These are phyloP conservation scores for Chrysopogon serrulatus DNA, from an alignment of 176 grass and related monocot genomes.

Conservation along the genomic window DNA sequence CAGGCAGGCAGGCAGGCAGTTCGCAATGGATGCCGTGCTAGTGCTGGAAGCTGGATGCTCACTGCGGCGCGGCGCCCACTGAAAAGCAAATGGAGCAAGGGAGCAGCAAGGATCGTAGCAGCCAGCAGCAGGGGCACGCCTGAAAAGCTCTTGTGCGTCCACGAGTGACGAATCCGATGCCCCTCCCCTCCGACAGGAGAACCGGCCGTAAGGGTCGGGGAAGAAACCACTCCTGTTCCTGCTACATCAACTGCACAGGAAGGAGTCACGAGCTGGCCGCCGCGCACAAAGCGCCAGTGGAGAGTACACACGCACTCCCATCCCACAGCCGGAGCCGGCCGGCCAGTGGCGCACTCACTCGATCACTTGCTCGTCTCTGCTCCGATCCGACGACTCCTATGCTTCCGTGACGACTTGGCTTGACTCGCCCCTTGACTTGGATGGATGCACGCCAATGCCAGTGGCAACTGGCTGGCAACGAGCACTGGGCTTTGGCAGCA, in stretches of 20 bases:
- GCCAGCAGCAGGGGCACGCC: too few relatives aligned
- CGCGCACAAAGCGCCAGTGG: neutral
- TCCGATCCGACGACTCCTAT: neutral
- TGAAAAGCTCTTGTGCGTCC: neutral
- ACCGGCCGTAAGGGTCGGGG: too few relatives aligned
- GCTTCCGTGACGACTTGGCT: neutral
- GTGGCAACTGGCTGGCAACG: neutral
- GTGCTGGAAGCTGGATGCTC: too few relatives aligned
- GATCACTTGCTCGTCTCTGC: too few relatives aligned
- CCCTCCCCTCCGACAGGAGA: neutral
- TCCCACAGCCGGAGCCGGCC: too few relatives aligned
- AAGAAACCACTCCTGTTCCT: neutral
- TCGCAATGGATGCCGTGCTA: too few relatives aligned
- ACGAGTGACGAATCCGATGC: neutral
- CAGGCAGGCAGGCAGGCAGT: too few relatives aligned
- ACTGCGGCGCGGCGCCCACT: too few relatives aligned
- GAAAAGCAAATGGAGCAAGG: too few relatives aligned
- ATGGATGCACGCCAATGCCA: neutral
- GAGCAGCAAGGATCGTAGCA: too few relatives aligned
- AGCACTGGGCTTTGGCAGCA: neutral
- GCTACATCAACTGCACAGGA: neutral
- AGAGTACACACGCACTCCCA: neutral
- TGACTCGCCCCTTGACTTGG: neutral
- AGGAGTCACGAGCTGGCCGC: neutral
- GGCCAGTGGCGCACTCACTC: neutral